Evolutionary conservation across 2,329 filamentous ascomycete species (phyloP).

Genomic region (Chalara sp.): DNA sequence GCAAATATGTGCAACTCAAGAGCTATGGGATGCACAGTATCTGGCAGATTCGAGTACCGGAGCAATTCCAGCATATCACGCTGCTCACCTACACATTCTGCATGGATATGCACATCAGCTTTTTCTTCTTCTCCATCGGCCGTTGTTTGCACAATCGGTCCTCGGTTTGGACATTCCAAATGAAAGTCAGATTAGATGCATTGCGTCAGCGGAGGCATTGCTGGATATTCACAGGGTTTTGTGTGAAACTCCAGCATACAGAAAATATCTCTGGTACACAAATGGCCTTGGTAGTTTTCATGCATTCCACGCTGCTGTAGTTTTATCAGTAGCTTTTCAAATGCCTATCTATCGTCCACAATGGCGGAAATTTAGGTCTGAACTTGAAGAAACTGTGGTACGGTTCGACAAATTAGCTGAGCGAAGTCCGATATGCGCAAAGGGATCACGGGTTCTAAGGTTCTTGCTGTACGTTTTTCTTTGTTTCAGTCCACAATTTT

Average conservation of each 20-base stretch:
- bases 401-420: conserved; percentile 4
- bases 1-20: conserved; percentile 7
- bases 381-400: conserved; percentile 1
- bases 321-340: conserved; percentile 7
- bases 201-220: conserved; percentile 8
- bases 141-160: conserved; percentile 12
- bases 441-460: conserved; percentile 5
- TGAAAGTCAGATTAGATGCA: conserved; percentile 11
- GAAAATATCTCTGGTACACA: conserved; percentile 12
- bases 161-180: conserved; percentile 11
- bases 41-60: conserved; percentile 6
- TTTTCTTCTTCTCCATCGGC: conserved; percentile 11
- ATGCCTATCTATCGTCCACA: conserved; percentile 10
- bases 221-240: conserved; percentile 8
- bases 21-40: conserved; percentile 7
- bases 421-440: conserved; percentile 9
- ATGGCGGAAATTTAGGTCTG: conserved; percentile 6
- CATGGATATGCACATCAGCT: conserved; percentile 11
- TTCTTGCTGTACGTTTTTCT: conserved; percentile 6
- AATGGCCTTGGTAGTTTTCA: conserved; percentile 12
- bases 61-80: conserved; percentile 2
- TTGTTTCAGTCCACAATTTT: not conserved
- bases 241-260: conserved; percentile 1
- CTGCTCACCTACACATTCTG: conserved; percentile 7
- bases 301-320: conserved; percentile 11